Conservation (phyloP, 75 land plant genomes). For the Sequoia sempervirens region DNA sequence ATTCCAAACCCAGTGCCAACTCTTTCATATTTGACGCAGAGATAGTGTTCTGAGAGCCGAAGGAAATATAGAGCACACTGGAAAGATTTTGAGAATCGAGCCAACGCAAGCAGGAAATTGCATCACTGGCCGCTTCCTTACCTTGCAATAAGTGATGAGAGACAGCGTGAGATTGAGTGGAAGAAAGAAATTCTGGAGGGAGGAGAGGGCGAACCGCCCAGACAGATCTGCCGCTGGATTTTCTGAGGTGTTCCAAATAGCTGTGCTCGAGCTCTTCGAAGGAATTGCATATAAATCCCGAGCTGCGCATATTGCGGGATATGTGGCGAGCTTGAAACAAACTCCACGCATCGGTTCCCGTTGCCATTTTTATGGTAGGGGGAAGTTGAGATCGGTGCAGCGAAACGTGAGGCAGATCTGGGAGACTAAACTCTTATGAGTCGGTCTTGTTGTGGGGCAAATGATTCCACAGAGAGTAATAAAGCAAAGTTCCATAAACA, state of each 20-base stretch:
- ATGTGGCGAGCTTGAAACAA: neutral
- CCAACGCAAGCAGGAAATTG: slow-evolving; percentile 27
- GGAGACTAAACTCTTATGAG: slow-evolving; percentile 14
- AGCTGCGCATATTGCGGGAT: neutral
- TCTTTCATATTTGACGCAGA: slow-evolving; percentile 37
- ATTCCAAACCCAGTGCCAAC: slow-evolving; percentile 45
- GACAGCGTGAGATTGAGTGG: neutral
- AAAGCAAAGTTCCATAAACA: slow-evolving; percentile 16
- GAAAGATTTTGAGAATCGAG: slow-evolving; percentile 21
- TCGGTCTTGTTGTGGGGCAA: slow-evolving; percentile 20
- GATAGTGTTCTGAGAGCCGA: slow-evolving; percentile 45
- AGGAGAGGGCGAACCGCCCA: neutral
- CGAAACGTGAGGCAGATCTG: slow-evolving; percentile 17
- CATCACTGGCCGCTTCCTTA: neutral
- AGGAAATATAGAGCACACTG: slow-evolving; percentile 55
- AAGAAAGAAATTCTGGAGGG: neutral
- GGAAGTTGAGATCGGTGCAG: slow-evolving; percentile 23
- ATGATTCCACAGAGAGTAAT: slow-evolving; percentile 13
- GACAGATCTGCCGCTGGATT: neutral
- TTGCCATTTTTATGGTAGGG: neutral
- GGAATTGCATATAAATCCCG: neutral
- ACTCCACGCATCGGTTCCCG: slow-evolving; percentile 9
- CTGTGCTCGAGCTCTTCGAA: neutral
- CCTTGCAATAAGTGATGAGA: neutral
- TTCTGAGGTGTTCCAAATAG: neutral